These are phyloP conservation scores for Helicocarpus griseus DNA, from an alignment of 2,329 filamentous ascomycete species.

Conservation along the genomic window DNA sequence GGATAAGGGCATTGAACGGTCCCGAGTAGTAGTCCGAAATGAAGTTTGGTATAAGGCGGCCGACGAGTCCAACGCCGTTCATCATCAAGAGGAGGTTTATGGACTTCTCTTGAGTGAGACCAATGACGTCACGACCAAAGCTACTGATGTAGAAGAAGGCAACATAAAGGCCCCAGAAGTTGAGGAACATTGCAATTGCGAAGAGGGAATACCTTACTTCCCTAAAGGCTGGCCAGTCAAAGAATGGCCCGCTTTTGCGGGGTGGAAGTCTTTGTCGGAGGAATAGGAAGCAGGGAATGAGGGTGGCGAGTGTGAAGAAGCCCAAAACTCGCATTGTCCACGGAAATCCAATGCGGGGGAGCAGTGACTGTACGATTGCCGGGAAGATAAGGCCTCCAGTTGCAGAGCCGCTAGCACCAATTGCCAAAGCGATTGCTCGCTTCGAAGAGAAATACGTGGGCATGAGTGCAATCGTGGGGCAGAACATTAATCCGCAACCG, in stretches of 20 bases:
- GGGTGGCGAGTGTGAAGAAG: conserved; percentile 46
- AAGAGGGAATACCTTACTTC: conserved; percentile 40
- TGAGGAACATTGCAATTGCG: conserved; percentile 34
- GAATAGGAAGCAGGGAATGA: conserved; percentile 33
- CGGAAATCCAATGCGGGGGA: conserved; percentile 51
- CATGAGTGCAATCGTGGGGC: conserved; percentile 44
- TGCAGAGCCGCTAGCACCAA: conserved; percentile 50
- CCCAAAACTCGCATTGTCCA: conserved; percentile 57
- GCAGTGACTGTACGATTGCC: conserved; percentile 44
- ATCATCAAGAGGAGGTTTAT: conserved; percentile 55
- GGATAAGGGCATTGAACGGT: conserved; percentile 51
- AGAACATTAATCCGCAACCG: conserved; percentile 47
- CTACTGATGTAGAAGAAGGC: conserved; percentile 42
- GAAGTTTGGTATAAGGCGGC: conserved; percentile 49
- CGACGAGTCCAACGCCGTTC: conserved; percentile 52
- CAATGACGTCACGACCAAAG: conserved; percentile 31
- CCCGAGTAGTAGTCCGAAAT: conserved; percentile 50
- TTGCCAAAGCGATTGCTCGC: conserved; percentile 50
- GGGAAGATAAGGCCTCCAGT: conserved; percentile 58
- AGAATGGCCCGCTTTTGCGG: conserved; percentile 40
- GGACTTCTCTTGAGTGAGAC: conserved; percentile 35
- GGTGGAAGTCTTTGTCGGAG: conserved; percentile 42
- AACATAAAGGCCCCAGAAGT: conserved; percentile 46
- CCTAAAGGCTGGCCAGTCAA: conserved; percentile 44
- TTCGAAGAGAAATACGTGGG: conserved; percentile 53